Conservation (phyloP, 2,329 filamentous ascomycete species). For the Daldinia eschscholtzii region DNA sequence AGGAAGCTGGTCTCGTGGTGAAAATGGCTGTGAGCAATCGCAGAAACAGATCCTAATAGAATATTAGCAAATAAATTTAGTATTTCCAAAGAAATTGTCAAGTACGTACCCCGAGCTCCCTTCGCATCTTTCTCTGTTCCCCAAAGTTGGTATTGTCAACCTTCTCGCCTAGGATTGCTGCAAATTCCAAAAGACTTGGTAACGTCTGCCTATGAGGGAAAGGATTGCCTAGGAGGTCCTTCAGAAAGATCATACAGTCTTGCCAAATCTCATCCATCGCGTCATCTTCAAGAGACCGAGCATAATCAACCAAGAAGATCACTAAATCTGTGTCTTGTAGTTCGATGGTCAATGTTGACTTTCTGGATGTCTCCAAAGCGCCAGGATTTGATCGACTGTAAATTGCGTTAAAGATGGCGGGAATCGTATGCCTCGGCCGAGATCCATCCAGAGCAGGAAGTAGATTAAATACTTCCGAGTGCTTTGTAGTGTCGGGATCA, state of each 20-base stretch:
- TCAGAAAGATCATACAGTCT: conserved; percentile 91
- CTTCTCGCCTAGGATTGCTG: conserved; percentile 90
- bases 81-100: neutral
- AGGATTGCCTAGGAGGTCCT: conserved; percentile 90
- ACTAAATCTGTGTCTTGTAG: conserved; percentile 87
- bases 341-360: conserved; percentile 89
- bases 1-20: conserved; percentile 84
- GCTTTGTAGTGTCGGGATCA: conserved; percentile 62
- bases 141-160: conserved; percentile 98
- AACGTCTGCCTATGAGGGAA: conserved; percentile 94
- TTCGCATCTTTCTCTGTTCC: conserved; percentile 90
- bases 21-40: conserved; percentile 93
- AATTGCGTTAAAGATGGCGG: conserved; percentile 94
- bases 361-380: conserved; percentile 81
- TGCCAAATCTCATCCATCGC: conserved; percentile 98
- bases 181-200: conserved; percentile 87
- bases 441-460: conserved; percentile 93
- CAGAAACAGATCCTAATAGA: conserved; percentile 82
- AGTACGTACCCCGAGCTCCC: conserved; percentile 82
- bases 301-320: conserved; percentile 90
- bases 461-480: conserved; percentile 81
- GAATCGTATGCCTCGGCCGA: conserved; percentile 89
- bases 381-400: conserved; percentile 92
- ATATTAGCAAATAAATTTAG: conserved; percentile 48
- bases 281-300: conserved; percentile 91